Conservation (phyloP, 1,284 basidiomycete species). For the Boletus semigastroideus region DNA sequence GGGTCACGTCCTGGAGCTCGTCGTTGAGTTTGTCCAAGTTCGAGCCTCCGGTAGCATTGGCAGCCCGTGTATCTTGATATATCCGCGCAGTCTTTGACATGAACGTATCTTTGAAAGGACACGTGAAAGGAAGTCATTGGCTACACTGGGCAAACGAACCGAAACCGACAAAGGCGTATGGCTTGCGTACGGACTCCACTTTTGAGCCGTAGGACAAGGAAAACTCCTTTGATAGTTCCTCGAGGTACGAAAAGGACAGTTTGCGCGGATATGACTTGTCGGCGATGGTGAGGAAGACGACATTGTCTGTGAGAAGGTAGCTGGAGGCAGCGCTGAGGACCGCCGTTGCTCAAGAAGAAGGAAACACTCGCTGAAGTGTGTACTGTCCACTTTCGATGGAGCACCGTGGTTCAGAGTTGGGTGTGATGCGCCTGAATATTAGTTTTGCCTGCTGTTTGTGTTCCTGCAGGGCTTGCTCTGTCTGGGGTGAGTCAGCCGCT, state of each 20-base stretch:
- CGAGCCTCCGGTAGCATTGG: slow-evolving; percentile 63
- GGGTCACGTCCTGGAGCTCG: slow-evolving; percentile 95
- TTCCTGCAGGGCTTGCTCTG: slow-evolving; percentile 89
- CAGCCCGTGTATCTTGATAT: slow-evolving; percentile 92
- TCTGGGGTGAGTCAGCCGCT: slow-evolving; percentile 49
- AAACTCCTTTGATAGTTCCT: slow-evolving; percentile 97
- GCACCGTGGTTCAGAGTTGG: slow-evolving; percentile 92
- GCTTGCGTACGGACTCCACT: slow-evolving; percentile 82
- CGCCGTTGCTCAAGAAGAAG: background rate
- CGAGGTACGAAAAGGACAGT: slow-evolving; percentile 95
- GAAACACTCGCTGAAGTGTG: slow-evolving; percentile 77
- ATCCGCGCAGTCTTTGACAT: slow-evolving; percentile 97
- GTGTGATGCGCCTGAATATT: slow-evolving; percentile 90
- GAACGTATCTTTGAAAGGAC: slow-evolving; percentile 76
- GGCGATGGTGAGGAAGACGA: slow-evolving; percentile 93
- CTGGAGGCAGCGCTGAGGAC: slow-evolving; percentile 41
- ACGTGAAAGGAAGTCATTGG: slow-evolving; percentile 6
- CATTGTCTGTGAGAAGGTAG: slow-evolving; percentile 92
- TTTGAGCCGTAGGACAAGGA: slow-evolving; percentile 86
- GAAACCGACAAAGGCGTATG: slow-evolving; percentile 95
- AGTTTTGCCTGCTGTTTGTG: slow-evolving; percentile 99
- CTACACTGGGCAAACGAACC: slow-evolving; percentile 45
- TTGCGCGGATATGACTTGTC: slow-evolving; percentile 98
- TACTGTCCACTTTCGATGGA: slow-evolving; percentile 96
- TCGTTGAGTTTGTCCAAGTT: slow-evolving; percentile 90